phyloP scores from a whole-genome alignment of 164 flowering plant species.

The Echeveria elegans region DNA sequence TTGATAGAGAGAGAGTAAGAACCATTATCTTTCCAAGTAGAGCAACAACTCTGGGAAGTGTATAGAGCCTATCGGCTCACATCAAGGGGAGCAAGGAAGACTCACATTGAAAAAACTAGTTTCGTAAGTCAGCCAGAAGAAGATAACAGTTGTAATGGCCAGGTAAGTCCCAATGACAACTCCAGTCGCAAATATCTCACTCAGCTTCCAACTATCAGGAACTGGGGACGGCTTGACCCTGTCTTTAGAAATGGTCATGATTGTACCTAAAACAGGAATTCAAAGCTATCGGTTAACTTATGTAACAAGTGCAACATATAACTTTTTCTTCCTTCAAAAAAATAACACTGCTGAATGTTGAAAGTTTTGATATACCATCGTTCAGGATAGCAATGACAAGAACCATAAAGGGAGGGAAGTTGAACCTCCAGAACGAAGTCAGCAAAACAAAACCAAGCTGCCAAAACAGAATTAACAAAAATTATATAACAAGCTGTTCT shows the following conservation, averaged over 20 bases:
- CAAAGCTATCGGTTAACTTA: constrained; percentile 6
- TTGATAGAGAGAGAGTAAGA: background rate
- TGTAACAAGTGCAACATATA: background rate
- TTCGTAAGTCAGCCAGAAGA: constrained; percentile 37
- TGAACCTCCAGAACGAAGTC: constrained; percentile 38
- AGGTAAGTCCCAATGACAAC: constrained; percentile 45
- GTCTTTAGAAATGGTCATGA: constrained; percentile 73
- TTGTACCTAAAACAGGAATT: constrained; percentile 35
- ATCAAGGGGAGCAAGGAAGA: background rate
- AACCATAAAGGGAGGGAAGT: constrained; percentile 68
- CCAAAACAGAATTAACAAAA: constrained; percentile 3
- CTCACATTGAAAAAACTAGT: constrained; percentile 47
- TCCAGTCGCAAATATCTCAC: constrained; percentile 62
- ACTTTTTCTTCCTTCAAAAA: background rate
- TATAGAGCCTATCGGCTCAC: background rate
- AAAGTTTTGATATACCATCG: constrained; percentile 33
- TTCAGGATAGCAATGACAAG: constrained; percentile 62
- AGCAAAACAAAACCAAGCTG: constrained; percentile 63
- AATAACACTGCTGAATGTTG: background rate
- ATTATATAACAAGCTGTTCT: background rate
- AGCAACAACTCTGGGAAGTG: background rate
- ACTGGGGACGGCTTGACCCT: constrained; percentile 64
- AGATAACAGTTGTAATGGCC: constrained; percentile 49
- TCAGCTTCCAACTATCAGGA: constrained; percentile 66
- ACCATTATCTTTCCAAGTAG: background rate